Conservation (phyloP, 1,284 basidiomycete genomes). For the Irpex sp. region DNA sequence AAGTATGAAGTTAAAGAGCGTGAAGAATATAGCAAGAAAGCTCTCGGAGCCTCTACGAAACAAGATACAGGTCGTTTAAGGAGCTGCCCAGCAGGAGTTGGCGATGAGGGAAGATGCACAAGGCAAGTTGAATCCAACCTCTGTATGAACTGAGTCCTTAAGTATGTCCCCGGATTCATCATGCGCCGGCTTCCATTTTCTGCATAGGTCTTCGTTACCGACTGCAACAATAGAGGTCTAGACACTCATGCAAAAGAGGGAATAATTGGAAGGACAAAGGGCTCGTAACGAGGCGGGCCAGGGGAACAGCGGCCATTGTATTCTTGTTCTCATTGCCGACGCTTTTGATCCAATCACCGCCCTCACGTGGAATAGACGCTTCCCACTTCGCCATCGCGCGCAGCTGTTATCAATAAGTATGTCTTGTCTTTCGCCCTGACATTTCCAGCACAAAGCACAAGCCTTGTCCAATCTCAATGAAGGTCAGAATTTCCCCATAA, state of each 20-base stretch:
- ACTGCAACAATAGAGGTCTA: not conserved
- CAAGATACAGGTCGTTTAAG: not conserved
- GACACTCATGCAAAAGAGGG: not conserved
- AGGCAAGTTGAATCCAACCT: not conserved
- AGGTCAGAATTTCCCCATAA: not conserved
- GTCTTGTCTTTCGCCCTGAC: not conserved
- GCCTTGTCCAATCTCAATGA: not conserved
- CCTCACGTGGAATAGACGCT: not conserved
- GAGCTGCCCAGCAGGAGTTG: conserved; percentile 11
- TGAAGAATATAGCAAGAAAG: not conserved
- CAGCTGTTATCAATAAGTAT: no score
- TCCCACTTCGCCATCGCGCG: not conserved
- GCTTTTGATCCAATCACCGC: not conserved
- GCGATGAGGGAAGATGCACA: not conserved
- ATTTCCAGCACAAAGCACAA: not conserved
- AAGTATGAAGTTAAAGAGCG: conserved; percentile 1
- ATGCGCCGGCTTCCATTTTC: not conserved
- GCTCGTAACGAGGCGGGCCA: conserved; percentile 11
- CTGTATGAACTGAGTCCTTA: not conserved
- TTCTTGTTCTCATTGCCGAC: conserved; percentile 3
- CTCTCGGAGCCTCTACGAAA: not conserved
- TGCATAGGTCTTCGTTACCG: not conserved
- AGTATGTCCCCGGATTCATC: not conserved
- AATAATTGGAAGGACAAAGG: conserved; percentile 8
- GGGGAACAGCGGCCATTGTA: conserved; percentile 6